Evolutionary conservation across 2,329 filamentous ascomycete species (phyloP), one percentile per base, ranked within the genome.

Genomic region (Fusarium sp.): DNA sequence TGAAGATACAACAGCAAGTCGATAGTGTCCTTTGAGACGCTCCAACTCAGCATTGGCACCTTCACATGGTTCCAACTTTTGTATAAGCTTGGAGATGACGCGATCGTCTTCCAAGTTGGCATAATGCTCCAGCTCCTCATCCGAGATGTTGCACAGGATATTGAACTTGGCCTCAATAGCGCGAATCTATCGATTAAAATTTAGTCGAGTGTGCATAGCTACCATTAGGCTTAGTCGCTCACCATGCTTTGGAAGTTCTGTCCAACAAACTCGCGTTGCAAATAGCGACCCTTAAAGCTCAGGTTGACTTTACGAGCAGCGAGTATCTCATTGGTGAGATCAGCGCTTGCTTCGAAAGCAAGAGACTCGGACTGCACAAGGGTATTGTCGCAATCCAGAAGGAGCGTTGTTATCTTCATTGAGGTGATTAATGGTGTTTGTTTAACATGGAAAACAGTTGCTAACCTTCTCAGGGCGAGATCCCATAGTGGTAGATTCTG

Each of bases 391-490:
- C 39, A 57, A 6, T 45, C 54, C 15, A 57, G 28, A 17, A 57
- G 28, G 17, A 57, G 39, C 2, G 54, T 57, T 24, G 54, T 44
- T 31, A 57, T 45, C 38, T 57, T 57, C 13, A 13, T 57, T 15
- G 17, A 22, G 22, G 13, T 15, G 10, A 22, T 22, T 28, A 3
- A 22, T 22, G 3, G 11, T 22, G 6, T 24, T 8, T 0, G 26
- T 7, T 5, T 13, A 8, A 11, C 0, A 5, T 22, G 4, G 45
- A 48, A 48, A 1, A 4, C 13, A 22, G 20, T 28, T 24, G 5
- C 39, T 20, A 12, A 45, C 54, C 3, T 2, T 57, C 2, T 44
- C 18, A 10, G 39, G 2, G 5, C 12, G 39, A 7, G 54, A 57
- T 31, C 54, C 39, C 39, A 57, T 57, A 9, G 18, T 57, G 28